Evolutionary conservation across 805 yeast species (phyloP).

Genomic region (Saccharomycopsis microspora): DNA sequence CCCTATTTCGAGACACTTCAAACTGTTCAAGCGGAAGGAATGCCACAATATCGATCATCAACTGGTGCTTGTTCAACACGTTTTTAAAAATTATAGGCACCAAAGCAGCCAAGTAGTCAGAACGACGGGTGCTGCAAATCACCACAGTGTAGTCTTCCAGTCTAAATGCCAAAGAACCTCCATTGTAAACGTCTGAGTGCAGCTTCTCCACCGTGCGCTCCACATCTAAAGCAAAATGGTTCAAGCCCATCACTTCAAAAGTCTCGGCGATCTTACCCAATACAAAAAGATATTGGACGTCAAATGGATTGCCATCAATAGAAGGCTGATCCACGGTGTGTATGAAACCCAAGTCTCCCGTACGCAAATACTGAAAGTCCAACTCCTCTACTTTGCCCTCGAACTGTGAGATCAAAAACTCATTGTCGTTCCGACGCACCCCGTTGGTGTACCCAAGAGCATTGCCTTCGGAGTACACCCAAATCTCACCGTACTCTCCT

Average conservation of each 20-base stretch:
- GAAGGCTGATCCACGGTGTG: slow-evolving; percentile 45
- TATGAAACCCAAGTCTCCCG: slow-evolving; percentile 91
- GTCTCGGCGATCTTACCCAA: slow-evolving; percentile 80
- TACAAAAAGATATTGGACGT: slow-evolving; percentile 71
- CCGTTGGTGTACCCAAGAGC: slow-evolving; percentile 49
- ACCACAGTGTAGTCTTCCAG: slow-evolving; percentile 72
- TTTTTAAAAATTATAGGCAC: slow-evolving; percentile 77
- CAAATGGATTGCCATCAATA: slow-evolving; percentile 23
- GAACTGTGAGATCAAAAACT: slow-evolving; percentile 41
- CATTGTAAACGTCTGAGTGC: slow-evolving; percentile 31
- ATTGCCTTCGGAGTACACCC: slow-evolving; percentile 90
- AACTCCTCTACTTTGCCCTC: slow-evolving; percentile 55
- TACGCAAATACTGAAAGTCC: slow-evolving; percentile 62
- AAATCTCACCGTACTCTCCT: slow-evolving; percentile 94
- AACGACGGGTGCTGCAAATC: slow-evolving; percentile 52
- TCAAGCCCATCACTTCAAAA: slow-evolving; percentile 82
- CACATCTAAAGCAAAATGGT: slow-evolving; percentile 81
- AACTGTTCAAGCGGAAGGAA: slow-evolving; percentile 56
- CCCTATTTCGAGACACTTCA: slow-evolving; percentile 62
- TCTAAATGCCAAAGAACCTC: slow-evolving; percentile 55
- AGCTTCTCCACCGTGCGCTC: slow-evolving; percentile 53
- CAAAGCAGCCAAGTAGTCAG: slow-evolving; percentile 50
- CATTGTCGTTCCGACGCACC: slow-evolving; percentile 22
- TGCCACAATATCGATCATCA: slow-evolving; percentile 73
- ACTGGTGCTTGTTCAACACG: slow-evolving; percentile 68